Percentiles rank a stretch among this genome's conserved stretches.
Conservation (phyloP, 2,329 filamentous ascomycete genomes). For the Scedosporium minutisporum region DNA sequence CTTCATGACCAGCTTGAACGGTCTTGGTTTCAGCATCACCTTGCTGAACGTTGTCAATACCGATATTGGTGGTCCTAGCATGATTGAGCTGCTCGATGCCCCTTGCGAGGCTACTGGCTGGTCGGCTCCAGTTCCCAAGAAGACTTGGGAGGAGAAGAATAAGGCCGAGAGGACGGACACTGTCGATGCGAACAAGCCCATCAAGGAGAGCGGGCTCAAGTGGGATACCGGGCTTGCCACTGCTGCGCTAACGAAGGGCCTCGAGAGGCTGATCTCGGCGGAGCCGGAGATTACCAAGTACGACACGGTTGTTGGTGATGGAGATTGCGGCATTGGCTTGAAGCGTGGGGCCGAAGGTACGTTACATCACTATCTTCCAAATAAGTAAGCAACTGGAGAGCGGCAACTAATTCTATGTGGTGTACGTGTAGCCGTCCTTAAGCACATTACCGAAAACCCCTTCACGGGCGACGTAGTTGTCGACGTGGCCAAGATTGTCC, state of each 20-base stretch:
- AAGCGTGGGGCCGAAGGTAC: slow-evolving; percentile 74
- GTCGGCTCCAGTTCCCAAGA: slow-evolving; percentile 51
- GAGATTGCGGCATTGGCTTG: slow-evolving; percentile 79
- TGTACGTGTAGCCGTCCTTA: slow-evolving; percentile 34
- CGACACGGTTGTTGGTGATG: slow-evolving; percentile 80
- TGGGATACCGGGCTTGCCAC: slow-evolving; percentile 43
- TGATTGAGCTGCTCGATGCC: slow-evolving; percentile 62
- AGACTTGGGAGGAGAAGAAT: slow-evolving; percentile 53
- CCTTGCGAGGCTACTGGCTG: slow-evolving; percentile 62
- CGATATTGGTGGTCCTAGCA: slow-evolving; percentile 47
- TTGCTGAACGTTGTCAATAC: slow-evolving; percentile 55
- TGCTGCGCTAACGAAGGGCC: slow-evolving; percentile 42
- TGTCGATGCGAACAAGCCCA: slow-evolving; percentile 19
- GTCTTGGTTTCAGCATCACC: slow-evolving; percentile 64
- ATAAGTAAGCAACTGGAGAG: background rate
- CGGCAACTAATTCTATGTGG: slow-evolving; percentile 12
- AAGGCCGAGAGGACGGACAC: slow-evolving; percentile 29
- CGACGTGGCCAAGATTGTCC: slow-evolving; percentile 42
- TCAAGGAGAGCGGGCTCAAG: slow-evolving; percentile 37
- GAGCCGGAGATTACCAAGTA: slow-evolving; percentile 65
- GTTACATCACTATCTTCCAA: slow-evolving; percentile 8
- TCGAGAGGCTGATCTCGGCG: slow-evolving; percentile 52
- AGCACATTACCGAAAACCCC: slow-evolving; percentile 33
- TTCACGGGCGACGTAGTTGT: slow-evolving; percentile 42
- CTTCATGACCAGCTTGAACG: slow-evolving; percentile 72